Evolutionary conservation across 2,329 filamentous ascomycete species (phyloP), one percentile per base, ranked within the genome.

Genomic region (Cladosporium sp.): DNA sequence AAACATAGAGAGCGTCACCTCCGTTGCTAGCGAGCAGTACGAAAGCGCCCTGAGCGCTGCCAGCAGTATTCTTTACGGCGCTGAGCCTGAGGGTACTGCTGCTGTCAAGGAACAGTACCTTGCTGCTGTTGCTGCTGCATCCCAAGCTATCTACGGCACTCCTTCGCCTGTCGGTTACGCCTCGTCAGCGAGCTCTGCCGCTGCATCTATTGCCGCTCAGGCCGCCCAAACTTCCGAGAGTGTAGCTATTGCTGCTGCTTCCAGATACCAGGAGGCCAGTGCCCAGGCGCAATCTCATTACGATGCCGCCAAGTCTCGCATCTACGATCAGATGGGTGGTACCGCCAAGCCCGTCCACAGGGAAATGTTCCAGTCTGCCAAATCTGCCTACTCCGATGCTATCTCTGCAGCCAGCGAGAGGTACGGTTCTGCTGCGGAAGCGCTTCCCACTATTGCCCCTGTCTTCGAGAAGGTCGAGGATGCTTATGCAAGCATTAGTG

Each of bases 341-440:
- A 88, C 88, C 26, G 86, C 89, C 1, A 86, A 90, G 72, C 90
- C 91, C 8, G 83, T 86, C 4, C 88, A 92, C 67, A 82, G 91
- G 70, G 82, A 91, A 67, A 85, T 92, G 75, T 80, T 91, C 14
- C 85, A 88, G 10, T 91, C 89, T 0, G 85, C 91, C 11, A 88
- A 89, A 10, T 84, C 82, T 6, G 89, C 86, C 1, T 93, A 92
- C 73, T 88, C 89, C 36, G 84, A 85, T 34, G 88, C 89, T 1
- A 74, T 90, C 18, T 83, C 82, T 1, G 84, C 84, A 5, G 90
- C 90, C 14, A 89, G 84, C 70, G 81, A 84, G 10, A 83, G 83
- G 28, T 78, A 90, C 7, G 80, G 85, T 46, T 82, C 80, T 30
- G 87, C 86, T 5, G 85, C 84, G 2, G 85, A 84, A 1, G 78